phyloP scores from a whole-genome alignment of 1,284 basidiomycete genomes.

The Melanopsichium pennsylvanicum region DNA sequence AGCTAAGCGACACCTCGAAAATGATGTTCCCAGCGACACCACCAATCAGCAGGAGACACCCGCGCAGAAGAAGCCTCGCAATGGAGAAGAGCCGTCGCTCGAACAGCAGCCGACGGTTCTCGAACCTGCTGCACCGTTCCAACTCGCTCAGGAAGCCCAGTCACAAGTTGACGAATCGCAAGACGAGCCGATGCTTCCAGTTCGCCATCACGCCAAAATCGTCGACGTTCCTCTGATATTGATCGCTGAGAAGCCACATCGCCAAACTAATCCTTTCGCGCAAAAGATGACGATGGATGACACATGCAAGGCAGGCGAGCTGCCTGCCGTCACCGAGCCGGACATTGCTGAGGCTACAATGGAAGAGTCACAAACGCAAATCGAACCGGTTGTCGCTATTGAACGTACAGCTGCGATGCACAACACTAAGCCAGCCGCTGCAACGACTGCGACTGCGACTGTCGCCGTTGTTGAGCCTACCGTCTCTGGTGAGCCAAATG shows the following conservation, averaged over 20 bases:
- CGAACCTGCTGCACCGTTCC: neutral
- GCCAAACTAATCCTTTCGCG: too few relatives aligned
- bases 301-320: neutral
- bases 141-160: neutral
- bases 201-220: neutral
- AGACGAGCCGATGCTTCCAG: constrained; percentile 24
- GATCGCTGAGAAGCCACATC: too few relatives aligned
- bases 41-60: neutral
- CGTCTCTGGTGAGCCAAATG: too few relatives aligned
- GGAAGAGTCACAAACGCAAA: constrained; percentile 28
- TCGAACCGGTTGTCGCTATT: constrained; percentile 1
- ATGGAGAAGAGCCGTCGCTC: neutral
- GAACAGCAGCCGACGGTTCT: neutral
- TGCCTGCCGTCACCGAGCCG: too few relatives aligned
- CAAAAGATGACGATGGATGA: neutral
- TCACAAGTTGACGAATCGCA: constrained; percentile 12
- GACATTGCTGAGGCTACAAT: neutral
- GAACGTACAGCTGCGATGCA: too few relatives aligned
- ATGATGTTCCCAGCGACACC: neutral
- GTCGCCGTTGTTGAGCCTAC: too few relatives aligned
- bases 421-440: neutral
- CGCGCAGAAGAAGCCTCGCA: constrained; percentile 14
- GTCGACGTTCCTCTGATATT: too few relatives aligned
- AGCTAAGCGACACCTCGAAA: constrained; percentile 7
- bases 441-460: too few relatives aligned